Conservation (phyloP, 805 yeast genomes). For the Myxozyma monticola region DNA sequence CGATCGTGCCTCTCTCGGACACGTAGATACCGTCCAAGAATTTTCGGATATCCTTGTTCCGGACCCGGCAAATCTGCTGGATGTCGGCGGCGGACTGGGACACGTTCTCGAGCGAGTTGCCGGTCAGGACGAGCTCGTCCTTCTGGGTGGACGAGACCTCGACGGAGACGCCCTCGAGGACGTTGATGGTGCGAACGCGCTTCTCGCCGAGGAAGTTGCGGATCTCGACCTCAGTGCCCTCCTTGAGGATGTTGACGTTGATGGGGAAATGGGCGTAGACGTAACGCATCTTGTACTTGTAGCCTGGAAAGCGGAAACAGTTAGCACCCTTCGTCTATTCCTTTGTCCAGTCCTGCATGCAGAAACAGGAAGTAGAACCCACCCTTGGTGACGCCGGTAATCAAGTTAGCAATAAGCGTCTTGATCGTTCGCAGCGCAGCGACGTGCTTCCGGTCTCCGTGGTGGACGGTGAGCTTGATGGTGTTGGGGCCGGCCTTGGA, state of each 20-base stretch:
- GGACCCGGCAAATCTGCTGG: conserved; percentile 96
- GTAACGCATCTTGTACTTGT: conserved; percentile 99
- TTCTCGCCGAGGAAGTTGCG: conserved; percentile 99
- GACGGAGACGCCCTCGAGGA: conserved; percentile 85
- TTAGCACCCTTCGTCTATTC: background rate
- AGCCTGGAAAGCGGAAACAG: conserved; percentile 37
- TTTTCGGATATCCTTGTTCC: conserved; percentile 99
- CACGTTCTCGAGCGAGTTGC: conserved; percentile 96
- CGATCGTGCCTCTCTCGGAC: conserved; percentile 89
- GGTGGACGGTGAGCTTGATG: conserved; percentile 89
- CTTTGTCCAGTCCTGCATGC: background rate
- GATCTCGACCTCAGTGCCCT: conserved; percentile 84
- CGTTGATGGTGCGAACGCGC: conserved; percentile 85
- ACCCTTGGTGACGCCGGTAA: conserved; percentile 99
- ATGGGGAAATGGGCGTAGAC: conserved; percentile 99
- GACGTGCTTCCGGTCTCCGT: conserved; percentile 99
- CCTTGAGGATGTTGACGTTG: conserved; percentile 87
- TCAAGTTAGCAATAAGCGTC: conserved; percentile 88
- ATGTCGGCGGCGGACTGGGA: conserved; percentile 98
- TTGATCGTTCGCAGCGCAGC: conserved; percentile 99
- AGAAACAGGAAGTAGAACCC: conserved; percentile 3
- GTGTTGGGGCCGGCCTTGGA: conserved; percentile 64
- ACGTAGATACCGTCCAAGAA: conserved; percentile 99
- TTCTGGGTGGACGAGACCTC: conserved; percentile 80
- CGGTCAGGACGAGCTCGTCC: conserved; percentile 90